Conservation (phyloP, 208 protist species). For the Leishmania mexicana region DNA sequence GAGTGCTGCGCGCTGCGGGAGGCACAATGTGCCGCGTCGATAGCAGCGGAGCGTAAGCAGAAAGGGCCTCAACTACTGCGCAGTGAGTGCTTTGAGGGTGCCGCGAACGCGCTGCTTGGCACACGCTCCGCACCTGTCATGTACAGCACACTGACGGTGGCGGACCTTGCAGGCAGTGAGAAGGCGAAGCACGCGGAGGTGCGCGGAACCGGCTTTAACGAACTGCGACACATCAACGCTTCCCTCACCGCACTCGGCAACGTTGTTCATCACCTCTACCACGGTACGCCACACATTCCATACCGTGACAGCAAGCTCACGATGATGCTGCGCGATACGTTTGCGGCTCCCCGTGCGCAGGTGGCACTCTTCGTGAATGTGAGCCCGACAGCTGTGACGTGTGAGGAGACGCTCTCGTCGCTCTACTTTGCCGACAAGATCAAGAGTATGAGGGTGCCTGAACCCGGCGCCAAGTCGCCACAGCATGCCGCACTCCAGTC, state of each 20-base stretch:
- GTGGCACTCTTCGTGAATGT: constrained; percentile 78
- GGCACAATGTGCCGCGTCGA: constrained; percentile 15
- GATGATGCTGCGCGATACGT: constrained; percentile 73
- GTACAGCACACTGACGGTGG: constrained; percentile 79
- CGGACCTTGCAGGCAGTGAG: constrained; percentile 93
- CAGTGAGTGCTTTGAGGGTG: constrained; percentile 31
- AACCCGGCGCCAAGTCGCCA: constrained; percentile 2
- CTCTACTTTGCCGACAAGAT: constrained; percentile 89
- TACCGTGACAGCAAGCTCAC: constrained; percentile 91
- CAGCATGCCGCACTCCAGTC: constrained; percentile 22
- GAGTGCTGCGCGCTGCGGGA: background rate
- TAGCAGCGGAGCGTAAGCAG: constrained; percentile 36
- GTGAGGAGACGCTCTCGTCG: constrained; percentile 79
- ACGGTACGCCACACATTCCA: constrained; percentile 61
- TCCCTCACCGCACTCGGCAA: constrained; percentile 91
- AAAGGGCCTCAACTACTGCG: background rate
- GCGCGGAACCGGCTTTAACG: constrained; percentile 58
- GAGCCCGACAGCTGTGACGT: constrained; percentile 59
- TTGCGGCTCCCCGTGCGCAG: constrained; percentile 56
- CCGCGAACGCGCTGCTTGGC: constrained; percentile 41
- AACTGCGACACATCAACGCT: constrained; percentile 89
- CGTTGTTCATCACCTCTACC: constrained; percentile 79
- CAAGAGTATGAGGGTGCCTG: constrained; percentile 48
- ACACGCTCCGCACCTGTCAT: constrained; percentile 38
- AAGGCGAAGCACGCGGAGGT: constrained; percentile 66